Evolutionary conservation across 805 yeast species (phyloP).

Genomic region (Hanseniaspora thailandica): DNA sequence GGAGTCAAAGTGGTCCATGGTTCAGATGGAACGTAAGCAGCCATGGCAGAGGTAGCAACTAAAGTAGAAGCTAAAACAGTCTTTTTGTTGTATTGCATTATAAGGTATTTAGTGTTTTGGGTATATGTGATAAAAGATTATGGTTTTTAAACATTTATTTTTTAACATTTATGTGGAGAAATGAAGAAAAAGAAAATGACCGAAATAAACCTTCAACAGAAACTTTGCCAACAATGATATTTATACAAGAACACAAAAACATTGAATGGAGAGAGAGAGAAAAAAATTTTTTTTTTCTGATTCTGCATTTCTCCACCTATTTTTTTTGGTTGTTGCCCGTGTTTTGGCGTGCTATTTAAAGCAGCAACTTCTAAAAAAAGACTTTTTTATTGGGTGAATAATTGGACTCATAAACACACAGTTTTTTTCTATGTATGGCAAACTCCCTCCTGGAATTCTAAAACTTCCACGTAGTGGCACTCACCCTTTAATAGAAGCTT

Average conservation of each 20-base stretch:
- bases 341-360: neutral
- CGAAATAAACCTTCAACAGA: too few species aligned
- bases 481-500: too few species aligned
- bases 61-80: conserved; percentile 27
- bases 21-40: conserved; percentile 27
- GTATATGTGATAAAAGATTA: neutral
- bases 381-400: too few species aligned
- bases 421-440: too few species aligned
- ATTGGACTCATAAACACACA: neutral
- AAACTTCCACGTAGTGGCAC: too few species aligned
- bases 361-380: neutral
- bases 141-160: neutral
- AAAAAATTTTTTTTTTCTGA: too few species aligned
- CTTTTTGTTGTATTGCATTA: conserved; percentile 19
- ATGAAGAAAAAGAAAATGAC: neutral
- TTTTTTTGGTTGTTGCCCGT: too few species aligned
- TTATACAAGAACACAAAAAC: too few species aligned
- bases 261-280: too few species aligned
- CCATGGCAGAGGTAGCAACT: conserved; percentile 41
- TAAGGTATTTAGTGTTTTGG: neutral
- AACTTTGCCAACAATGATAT: neutral
- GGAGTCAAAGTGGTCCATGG: conserved; percentile 24
- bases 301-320: too few species aligned
- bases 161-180: neutral
- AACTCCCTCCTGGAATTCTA: too few species aligned